phyloP scores from a whole-genome alignment of 306 rosid species.

The Boehmeria nivea region DNA sequence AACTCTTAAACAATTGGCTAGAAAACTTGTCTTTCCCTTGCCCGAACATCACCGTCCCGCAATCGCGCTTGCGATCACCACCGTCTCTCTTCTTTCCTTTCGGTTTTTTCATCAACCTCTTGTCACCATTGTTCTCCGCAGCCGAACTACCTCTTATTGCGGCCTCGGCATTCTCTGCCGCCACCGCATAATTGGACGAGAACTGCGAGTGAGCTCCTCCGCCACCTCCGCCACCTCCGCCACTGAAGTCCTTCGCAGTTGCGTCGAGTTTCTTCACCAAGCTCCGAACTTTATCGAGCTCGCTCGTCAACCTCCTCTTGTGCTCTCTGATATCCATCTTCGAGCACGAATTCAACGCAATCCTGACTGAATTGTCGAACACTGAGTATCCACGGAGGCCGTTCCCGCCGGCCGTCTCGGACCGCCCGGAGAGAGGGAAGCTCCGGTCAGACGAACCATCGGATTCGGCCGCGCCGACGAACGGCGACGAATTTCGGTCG shows the following conservation, averaged over 20 bases:
- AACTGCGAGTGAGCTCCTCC: constrained; percentile 36
- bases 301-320: constrained; percentile 50
- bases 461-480: constrained; percentile 11
- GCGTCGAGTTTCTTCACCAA: constrained; percentile 61
- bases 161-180: constrained; percentile 30
- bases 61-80: constrained; percentile 38
- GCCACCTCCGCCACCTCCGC: constrained; percentile 25
- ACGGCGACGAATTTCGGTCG: constrained; percentile 13
- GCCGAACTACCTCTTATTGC: constrained; percentile 17
- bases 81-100: constrained; percentile 5
- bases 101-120: too few relatives aligned
- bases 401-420: constrained; percentile 12
- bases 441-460: constrained; percentile 20
- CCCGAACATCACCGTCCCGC: constrained; percentile 23
- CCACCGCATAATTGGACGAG: constrained; percentile 22
- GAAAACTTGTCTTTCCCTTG: constrained; percentile 40
- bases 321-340: constrained; percentile 36
- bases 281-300: constrained; percentile 65
- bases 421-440: constrained; percentile 5
- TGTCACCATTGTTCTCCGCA: too few relatives aligned
- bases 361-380: constrained; percentile 36
- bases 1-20: constrained; percentile 50
- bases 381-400: constrained; percentile 23
- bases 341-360: constrained; percentile 27
- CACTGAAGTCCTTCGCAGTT: constrained; percentile 47